These are phyloP conservation scores for Daedaleopsis nitida DNA, from an alignment of 768 basidiomycete genomes.

Conservation along the genomic window DNA sequence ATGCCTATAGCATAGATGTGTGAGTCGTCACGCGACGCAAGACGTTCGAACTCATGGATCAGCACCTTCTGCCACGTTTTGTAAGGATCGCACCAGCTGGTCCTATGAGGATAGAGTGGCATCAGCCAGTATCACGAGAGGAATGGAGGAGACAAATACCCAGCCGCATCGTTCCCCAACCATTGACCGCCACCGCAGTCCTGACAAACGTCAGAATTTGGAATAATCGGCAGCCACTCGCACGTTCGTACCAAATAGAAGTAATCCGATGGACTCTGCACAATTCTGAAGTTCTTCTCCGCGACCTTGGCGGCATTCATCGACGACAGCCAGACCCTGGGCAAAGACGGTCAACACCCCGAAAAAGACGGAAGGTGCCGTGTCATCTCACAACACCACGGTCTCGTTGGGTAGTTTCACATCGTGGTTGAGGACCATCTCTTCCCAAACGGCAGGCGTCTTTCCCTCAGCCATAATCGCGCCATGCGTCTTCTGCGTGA, in stretches of 20 bases:
- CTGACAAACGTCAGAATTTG: constrained; percentile 18
- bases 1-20: constrained; percentile 43
- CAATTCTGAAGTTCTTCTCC: constrained; percentile 57
- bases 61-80: constrained; percentile 76
- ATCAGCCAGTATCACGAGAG: not conserved
- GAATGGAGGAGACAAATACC: constrained; percentile 1
- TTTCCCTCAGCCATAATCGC: constrained; percentile 38
- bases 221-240: too few species aligned
- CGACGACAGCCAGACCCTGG: constrained; percentile 74
- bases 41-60: not conserved
- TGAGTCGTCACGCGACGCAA: not conserved
- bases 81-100: constrained; percentile 79
- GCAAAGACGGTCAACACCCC: constrained; percentile 5
- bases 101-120: constrained; percentile 32
- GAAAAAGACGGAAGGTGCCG: not conserved
- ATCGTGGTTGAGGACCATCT: constrained; percentile 40
- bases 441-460: constrained; percentile 50
- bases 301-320: constrained; percentile 61
- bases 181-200: constrained; percentile 78
- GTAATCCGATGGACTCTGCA: constrained; percentile 73
- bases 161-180: constrained; percentile 54
- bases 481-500: constrained; percentile 36
- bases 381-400: constrained; percentile 51
- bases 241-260: constrained; percentile 63
- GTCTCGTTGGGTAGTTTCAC: constrained; percentile 40